These are phyloP conservation scores for Cajanus cajan DNA, from an alignment of 306 rosid genomes.

Conservation along the genomic window DNA sequence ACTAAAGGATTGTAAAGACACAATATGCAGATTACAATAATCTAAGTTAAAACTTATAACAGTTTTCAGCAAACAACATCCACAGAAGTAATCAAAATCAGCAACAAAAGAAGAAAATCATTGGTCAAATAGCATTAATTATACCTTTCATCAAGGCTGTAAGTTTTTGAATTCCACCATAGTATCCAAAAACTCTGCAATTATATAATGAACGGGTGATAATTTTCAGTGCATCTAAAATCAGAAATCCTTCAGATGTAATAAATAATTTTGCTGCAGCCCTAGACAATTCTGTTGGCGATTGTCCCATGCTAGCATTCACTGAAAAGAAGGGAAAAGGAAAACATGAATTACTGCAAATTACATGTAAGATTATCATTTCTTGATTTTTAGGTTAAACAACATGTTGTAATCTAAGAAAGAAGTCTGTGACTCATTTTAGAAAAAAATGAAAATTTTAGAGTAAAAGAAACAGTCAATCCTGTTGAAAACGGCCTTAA, in stretches of 20 bases:
- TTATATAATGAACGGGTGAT: conserved; percentile 76
- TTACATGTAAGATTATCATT: conserved; percentile 22
- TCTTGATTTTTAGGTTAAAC: background rate
- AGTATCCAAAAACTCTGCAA: conserved; percentile 90
- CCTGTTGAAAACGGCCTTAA: too few relatives aligned
- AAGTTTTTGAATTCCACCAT: conserved; percentile 86
- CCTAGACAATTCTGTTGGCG: conserved; percentile 55
- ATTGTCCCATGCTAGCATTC: conserved; percentile 51
- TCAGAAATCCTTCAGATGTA: conserved; percentile 72
- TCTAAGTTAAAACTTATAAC: background rate
- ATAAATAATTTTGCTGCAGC: conserved; percentile 58
- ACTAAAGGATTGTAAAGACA: conserved; percentile 12
- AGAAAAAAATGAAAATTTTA: conserved; percentile 14
- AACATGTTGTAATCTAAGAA: conserved; percentile 14
- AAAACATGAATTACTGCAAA: conserved; percentile 33
- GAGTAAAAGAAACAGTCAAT: background rate
- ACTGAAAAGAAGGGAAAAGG: conserved; percentile 53
- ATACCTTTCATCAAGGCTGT: conserved; percentile 95
- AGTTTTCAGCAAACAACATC: conserved; percentile 10
- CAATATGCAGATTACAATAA: conserved; percentile 10
- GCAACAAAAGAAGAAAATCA: background rate
- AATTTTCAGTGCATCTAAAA: conserved; percentile 77
- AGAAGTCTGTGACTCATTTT: conserved; percentile 10
- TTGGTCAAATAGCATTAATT: background rate
- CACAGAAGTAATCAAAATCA: conserved; percentile 16